Percentiles rank a stretch among this genome's conserved stretches.
phyloP scores from a whole-genome alignment of 441 rosid species.

The Sinapis alba region DNA sequence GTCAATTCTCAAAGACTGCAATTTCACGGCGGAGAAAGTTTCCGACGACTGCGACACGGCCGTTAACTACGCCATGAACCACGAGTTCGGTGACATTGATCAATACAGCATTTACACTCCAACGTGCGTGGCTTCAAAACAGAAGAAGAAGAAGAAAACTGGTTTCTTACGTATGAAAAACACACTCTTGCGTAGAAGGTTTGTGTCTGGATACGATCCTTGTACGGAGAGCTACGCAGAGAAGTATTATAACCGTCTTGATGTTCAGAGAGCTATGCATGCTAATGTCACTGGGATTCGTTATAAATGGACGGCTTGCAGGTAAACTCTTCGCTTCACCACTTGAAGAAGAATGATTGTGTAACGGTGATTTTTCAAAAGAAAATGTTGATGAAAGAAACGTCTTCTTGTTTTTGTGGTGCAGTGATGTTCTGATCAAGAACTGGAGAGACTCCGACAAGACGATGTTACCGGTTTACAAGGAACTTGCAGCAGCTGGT shows the following conservation, averaged over 20 bases:
- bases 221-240: constrained; percentile 80
- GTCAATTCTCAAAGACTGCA: constrained; percentile 58
- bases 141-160: constrained; percentile 34
- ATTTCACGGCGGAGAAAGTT: constrained; percentile 52
- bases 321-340: constrained; percentile 41
- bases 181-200: constrained; percentile 50
- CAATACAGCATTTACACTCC: constrained; percentile 88
- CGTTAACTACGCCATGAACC: constrained; percentile 58
- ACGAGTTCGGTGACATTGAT: constrained; percentile 82
- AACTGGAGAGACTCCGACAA: constrained; percentile 69
- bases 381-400: not conserved
- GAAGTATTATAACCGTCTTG: constrained; percentile 63
- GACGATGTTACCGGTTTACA: constrained; percentile 68
- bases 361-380: no score
- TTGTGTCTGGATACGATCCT: constrained; percentile 69
- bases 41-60: constrained; percentile 57
- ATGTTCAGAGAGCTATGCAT: constrained; percentile 81
- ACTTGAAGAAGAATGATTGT: no score
- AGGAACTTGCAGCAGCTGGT: constrained; percentile 64
- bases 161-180: constrained; percentile 45
- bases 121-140: constrained; percentile 45
- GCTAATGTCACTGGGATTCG: constrained; percentile 69
- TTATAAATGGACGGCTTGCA: constrained; percentile 86
- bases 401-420: not conserved
- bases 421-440: constrained; percentile 61